These are phyloP conservation scores for Psilocybe azurescens DNA, from an alignment of 768 basidiomycete genomes.

Conservation along the genomic window DNA sequence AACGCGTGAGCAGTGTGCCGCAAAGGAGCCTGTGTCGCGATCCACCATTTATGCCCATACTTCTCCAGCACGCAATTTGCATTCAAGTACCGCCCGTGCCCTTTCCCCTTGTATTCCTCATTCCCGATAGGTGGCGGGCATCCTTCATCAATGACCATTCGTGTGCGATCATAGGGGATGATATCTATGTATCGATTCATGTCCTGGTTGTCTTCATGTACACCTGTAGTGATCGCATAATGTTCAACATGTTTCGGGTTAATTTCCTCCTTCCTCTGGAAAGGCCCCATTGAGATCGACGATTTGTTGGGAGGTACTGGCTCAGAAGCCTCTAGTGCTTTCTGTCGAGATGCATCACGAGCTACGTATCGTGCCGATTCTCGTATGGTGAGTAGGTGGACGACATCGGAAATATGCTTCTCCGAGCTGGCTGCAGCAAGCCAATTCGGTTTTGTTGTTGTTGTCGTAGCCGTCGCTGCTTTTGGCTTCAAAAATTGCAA, in stretches of 20 bases:
- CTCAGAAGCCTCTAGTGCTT: constrained; percentile 9
- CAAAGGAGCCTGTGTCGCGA: constrained; percentile 85
- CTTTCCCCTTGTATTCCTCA: constrained; percentile 11
- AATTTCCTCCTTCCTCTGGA: constrained; percentile 7
- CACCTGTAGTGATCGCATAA: constrained; percentile 63
- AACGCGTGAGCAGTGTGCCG: constrained; percentile 74
- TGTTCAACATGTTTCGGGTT: constrained; percentile 37
- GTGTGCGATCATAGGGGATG: constrained; percentile 82
- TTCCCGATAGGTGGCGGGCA: constrained; percentile 1
- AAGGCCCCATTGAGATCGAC: background rate
- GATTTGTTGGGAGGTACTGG: background rate
- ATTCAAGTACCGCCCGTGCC: constrained; percentile 69
- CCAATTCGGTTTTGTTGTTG: constrained; percentile 33
- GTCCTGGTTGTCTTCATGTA: constrained; percentile 43
- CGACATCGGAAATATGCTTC: constrained; percentile 32
- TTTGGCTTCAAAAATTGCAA: background rate
- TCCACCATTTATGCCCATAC: constrained; percentile 79
- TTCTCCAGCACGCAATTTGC: constrained; percentile 86
- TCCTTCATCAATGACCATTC: constrained; percentile 55
- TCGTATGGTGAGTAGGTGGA: constrained; percentile 39
- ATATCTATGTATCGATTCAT: constrained; percentile 78
- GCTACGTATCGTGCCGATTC: constrained; percentile 38
- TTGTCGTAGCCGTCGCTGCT: background rate
- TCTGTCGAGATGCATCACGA: constrained; percentile 31
- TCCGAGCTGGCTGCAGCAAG: constrained; percentile 28